Base-by-base conservation (phyloP, 169 alveolate genomes). In the Plasmodium cynomolgi region DNA sequence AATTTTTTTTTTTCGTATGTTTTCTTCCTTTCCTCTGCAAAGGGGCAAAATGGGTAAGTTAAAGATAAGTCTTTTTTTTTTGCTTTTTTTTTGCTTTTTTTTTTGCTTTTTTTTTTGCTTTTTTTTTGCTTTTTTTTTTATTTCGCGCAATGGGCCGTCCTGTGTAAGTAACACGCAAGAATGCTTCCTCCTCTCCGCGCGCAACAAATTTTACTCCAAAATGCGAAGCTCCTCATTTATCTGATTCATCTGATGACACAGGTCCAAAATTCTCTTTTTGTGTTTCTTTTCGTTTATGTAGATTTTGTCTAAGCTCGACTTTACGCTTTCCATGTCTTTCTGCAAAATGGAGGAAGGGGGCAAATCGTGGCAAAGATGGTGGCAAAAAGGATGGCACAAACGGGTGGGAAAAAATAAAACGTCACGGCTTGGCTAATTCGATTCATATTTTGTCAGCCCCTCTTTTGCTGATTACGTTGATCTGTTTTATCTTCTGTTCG, bases 161-260 rank as follows among this genome's bases (percentile, higher is more conserved):
- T 34, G 33, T 7, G n/a, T 31, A 17, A 23, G 34, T 23, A 41
- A 41, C 34, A 41, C 72, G 29, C 34, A 17, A 3, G 23, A 34
- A 37, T 44, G 26, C 31, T 6, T 80, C 73, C n/a, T 80, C 73
- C n/a, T 11, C 20, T 2, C 74, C 29, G 37, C 34, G 13, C 37
- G 37, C 11, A 8, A 7, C 8, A 20, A 83, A 13, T 20, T 26
- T 79, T 88, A 88, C 94, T 88, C 94, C 83, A 88, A 88, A 88
- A 88, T 88, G 29, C 90, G 39, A 54, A 88, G 88, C 31, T 88
- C 94, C 56, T 88, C 94, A 79, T 88, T 88, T 77, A 81, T 88
- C 72, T 88, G 94, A 79, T 88, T 88, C 94, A 88, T 88, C 83
- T 73, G 94, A 62, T 88, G 94, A 29, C 94, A 88, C 34, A 88